These are phyloP conservation scores for Monilinia polystroma DNA, from an alignment of 2,329 filamentous ascomycete genomes.

Conservation along the genomic window DNA sequence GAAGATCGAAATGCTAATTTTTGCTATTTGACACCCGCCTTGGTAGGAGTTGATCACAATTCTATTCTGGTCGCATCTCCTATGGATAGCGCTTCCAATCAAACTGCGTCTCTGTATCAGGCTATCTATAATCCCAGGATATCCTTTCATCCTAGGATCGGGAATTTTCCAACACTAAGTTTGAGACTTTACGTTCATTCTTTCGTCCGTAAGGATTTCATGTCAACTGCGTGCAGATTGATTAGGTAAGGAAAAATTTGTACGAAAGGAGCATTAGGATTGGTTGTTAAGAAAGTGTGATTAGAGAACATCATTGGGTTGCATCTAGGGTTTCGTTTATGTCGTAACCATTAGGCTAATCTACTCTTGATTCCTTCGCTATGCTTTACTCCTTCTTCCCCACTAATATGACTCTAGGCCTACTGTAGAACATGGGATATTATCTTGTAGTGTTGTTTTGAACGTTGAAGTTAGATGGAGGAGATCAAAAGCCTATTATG, in stretches of 20 bases:
- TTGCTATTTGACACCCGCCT: neutral
- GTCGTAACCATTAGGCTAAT: neutral
- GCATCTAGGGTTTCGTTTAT: neutral
- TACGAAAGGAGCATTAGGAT: neutral
- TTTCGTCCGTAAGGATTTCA: neutral
- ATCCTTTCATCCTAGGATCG: neutral
- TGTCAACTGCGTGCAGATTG: neutral
- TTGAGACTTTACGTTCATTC: neutral
- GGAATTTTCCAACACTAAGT: neutral
- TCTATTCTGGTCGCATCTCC: neutral
- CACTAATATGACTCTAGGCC: conserved; percentile 5
- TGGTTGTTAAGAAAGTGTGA: neutral
- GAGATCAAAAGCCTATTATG: neutral
- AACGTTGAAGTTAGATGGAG: conserved; percentile 1
- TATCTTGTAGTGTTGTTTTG: neutral
- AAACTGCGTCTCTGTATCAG: neutral
- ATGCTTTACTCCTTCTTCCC: neutral
- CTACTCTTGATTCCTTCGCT: neutral
- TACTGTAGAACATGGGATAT: neutral
- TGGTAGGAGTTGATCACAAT: conserved; percentile 3
- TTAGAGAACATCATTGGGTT: neutral
- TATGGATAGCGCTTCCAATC: neutral
- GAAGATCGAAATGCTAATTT: neutral
- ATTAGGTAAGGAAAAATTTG: neutral
- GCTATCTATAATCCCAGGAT: neutral